Evolutionary conservation across 2,329 filamentous ascomycete genomes (phyloP), one percentile per base, ranked within the genome.

Genomic region (Aureobasidium pullulans): DNA sequence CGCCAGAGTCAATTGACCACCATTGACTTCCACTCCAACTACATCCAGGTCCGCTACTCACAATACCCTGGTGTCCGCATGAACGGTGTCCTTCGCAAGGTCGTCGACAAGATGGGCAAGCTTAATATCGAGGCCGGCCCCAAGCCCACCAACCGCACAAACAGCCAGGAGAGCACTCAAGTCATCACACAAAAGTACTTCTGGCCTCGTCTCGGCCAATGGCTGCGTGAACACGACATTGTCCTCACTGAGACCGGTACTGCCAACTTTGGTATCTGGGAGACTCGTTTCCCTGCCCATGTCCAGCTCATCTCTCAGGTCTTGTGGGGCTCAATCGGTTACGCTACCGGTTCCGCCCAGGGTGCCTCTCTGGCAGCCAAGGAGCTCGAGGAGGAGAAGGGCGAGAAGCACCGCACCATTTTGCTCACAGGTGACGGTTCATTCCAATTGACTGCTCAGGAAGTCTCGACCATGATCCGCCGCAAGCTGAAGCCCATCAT

Each of bases 341-440:
- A 68, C 52, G 66, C 66, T 2, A 66, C 64, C 16, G 60, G 62
- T 10, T 66, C 67, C 1, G 60, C 62, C 13, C 53, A 67, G 10
- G 69, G 69, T 16, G 64, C 64, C 1, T 61, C 62, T 16, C 47
- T 63, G 13, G 67, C 69, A 0, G 63, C 62, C 23, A 64, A 63
- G 16, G 68, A 69, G 50, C 60, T 56, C 4, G 77, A 76, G 4
- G 72, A 39, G 13, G 56, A 61, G 31, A 49, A 46, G 31, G 59
- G 60, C 37, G 37, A 32, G 28, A 60, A 60, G 39, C 42, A 57
- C 34, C 62, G 69, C 60, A 79, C 79, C 0, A 86, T 96, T 47
- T 78, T 96, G 42, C 92, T 95, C 68, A 89, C 91, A 15, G 90
- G 91, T 23, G 91, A 96, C 66, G 91, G 91, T 36, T 89, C 86